A percentile compares a stretch with the other conserved stretches of the same genome.
Evolutionary conservation across 2,329 filamentous ascomycete species (phyloP).

Genomic region (Arachnomyces sp.): DNA sequence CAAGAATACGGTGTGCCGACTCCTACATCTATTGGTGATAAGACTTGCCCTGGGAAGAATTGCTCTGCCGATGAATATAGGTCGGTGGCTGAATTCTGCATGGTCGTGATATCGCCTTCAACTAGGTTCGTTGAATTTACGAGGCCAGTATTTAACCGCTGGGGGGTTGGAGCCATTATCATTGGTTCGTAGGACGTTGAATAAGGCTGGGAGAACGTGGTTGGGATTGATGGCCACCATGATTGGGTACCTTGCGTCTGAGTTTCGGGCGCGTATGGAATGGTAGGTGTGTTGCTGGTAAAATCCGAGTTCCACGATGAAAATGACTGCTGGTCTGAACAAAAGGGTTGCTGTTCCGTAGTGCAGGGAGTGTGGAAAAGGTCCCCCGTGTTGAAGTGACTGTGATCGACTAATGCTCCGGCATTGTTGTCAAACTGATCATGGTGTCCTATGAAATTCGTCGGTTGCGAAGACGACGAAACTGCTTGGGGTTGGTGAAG

Average conservation of each 20-base stretch:
- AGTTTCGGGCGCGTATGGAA: slow-evolving; percentile 35
- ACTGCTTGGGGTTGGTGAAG: slow-evolving; percentile 27
- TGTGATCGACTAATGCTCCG: slow-evolving; percentile 14
- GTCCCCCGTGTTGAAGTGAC: slow-evolving; percentile 17
- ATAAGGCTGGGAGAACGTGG: slow-evolving; percentile 28
- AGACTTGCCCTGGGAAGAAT: slow-evolving; percentile 19
- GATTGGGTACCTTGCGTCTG: slow-evolving; percentile 28
- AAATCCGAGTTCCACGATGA: slow-evolving; percentile 35
- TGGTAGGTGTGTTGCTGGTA: slow-evolving; percentile 19
- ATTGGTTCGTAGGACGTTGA: slow-evolving; percentile 26
- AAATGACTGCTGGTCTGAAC: slow-evolving; percentile 31
- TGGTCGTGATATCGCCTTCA: slow-evolving; percentile 34
- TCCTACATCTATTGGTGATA: slow-evolving; percentile 10
- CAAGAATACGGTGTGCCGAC: not conserved
- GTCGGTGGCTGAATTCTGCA: slow-evolving; percentile 30
- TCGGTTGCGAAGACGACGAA: slow-evolving; percentile 23
- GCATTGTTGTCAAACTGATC: too few relatives aligned
- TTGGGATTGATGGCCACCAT: slow-evolving; percentile 36
- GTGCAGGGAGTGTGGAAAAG: too few relatives aligned
- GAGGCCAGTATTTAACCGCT: slow-evolving; percentile 20
- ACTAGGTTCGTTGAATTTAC: slow-evolving; percentile 24
- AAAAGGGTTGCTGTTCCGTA: slow-evolving; percentile 7
- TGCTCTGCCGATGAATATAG: slow-evolving; percentile 22
- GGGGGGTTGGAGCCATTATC: slow-evolving; percentile 27
- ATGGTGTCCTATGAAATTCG: slow-evolving; percentile 13